Evolutionary conservation across 345 rosid species (phyloP), one percentile per base, ranked within the genome.

Genomic region (Salix dunnii): DNA sequence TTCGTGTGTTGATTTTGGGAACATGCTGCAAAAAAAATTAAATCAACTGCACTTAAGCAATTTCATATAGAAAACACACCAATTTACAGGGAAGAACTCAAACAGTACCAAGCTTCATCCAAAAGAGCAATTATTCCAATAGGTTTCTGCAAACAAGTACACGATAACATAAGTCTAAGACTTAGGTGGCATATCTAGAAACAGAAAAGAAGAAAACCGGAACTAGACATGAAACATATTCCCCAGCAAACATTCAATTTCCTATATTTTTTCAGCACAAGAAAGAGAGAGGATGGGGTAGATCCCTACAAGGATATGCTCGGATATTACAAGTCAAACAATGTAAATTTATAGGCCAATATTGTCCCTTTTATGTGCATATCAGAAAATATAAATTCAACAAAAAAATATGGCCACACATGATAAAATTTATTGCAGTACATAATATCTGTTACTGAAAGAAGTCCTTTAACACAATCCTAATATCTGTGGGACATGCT

Each of bases 71-170:
- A 70, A 73, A 86, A 84, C 76, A 65, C 80, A 74, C 80, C 86
- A 70, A 84, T 77, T 74, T 74, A 74, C 77, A 80, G 42, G 70
- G 76, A 83, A 73, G 78, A 82, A 73, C 74, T 28, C 79, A 78
- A 76, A 81, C 72, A 78, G 82, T 93, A 96, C 99, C 99, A 96
- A 84, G 99, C 98, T 91, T 96, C 99, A 80, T 96, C 99, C 87
- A 96, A 83, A 75, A 96, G 94, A 80, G 93, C 89, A 87, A 96
- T 90, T 62, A 96, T 87, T 80, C 99, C 99, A 83, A 96, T 91
- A 68, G 99, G 99, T 85, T 93, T 96, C 99, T 96, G 96, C 91
- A 89, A 80, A 84, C 77, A 58, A 72, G 76, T 33, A 9, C 13
- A 68, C 38, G 38, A 63, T 58, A 70, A 68, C 11, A 70, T 83